Base-by-base conservation (phyloP, 2,329 filamentous ascomycete species). In the Calonectria ilicicola region DNA sequence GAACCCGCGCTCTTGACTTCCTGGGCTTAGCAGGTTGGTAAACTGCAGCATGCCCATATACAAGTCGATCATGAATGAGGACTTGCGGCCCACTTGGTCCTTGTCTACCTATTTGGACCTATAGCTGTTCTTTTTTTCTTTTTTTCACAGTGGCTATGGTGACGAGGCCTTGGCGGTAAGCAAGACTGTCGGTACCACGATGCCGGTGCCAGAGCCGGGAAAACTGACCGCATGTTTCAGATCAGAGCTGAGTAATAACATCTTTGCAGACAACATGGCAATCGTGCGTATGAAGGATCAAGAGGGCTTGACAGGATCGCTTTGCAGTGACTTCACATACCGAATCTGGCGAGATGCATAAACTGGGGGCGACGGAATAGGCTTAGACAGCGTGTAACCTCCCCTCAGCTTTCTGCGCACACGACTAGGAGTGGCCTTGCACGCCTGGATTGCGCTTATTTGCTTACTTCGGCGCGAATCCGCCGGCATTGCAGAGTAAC, bases 221-320 rank as follows among this genome's bases (percentile, higher is more conserved):
- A 56, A 19, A 27, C 44, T 17, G 42, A 47, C 14, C 51, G 64
- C 69, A 67, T 71, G 69, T 71, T 71, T 67, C 69, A 71, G 44
- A 67, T 71, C 53, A 38, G 17, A 56, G 44, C 60, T 62, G 69
- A 65, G 40, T 27, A 23, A 38, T 65, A 42, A 56, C 27, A 47
- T 10, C 14, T 56, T 53, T 63, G 46, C 35, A 21, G n/a, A 40
- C 38, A 29, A 56, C 23, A 47, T 63, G 56, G 7, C 21, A 56
- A 26, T 35, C n/a, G 26, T 47, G 47, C 35, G 51, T 70, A 27
- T 44, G 21, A 64, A 64, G 49, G 60, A 56, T 46, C 47, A 44
- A 26, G n/a, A 40, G 29, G 53, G 53, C 44, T 42, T 38, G 56
- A 44, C 35, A 29, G 26, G 26, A 53, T 64, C 26, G 3, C 15